A percentile compares a stretch with the other conserved stretches of the same genome.
Evolutionary conservation across 371 early-diverging fungal genomes (phyloP).

Genomic region (Lichtheimia corymbifera): DNA sequence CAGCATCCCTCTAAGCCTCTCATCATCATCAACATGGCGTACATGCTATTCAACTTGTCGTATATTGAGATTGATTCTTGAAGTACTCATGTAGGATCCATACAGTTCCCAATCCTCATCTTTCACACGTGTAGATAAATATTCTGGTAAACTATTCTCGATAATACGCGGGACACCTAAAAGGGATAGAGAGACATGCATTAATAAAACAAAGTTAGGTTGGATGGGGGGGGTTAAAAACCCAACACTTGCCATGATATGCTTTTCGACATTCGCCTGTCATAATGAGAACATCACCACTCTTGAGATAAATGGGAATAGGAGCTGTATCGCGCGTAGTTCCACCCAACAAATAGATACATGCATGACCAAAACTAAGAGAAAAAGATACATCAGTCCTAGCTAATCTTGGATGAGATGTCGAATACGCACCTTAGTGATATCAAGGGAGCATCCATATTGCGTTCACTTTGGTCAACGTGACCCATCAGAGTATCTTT

Average conservation of each 20-base stretch:
- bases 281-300: conserved; percentile 90
- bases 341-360: conserved; percentile 83
- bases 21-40: no score
- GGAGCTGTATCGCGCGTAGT: conserved; percentile 65
- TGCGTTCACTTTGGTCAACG: conserved; percentile 92
- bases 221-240: not conserved
- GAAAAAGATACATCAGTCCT: no score
- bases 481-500: conserved; percentile 90
- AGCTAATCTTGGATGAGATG: no score
- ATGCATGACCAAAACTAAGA: conserved; percentile 71
- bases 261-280: conserved; percentile 69
- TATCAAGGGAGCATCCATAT: conserved; percentile 81
- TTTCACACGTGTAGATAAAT: conserved; percentile 33
- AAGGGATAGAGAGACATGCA: not conserved
- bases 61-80: conserved; percentile 78
- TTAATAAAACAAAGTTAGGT: not conserved
- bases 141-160: conserved; percentile 62
- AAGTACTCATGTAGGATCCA: conserved; percentile 56
- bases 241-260: conserved; percentile 55
- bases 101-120: conserved; percentile 59
- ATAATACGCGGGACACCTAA: conserved; percentile 75
- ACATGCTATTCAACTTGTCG: conserved; percentile 56
- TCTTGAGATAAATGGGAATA: conserved; percentile 65
- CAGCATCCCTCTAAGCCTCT: no score
- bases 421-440: conserved; percentile 64